Evolutionary conservation across 306 rosid species (phyloP).

Genomic region (Psophocarpus tetragonolobus): DNA sequence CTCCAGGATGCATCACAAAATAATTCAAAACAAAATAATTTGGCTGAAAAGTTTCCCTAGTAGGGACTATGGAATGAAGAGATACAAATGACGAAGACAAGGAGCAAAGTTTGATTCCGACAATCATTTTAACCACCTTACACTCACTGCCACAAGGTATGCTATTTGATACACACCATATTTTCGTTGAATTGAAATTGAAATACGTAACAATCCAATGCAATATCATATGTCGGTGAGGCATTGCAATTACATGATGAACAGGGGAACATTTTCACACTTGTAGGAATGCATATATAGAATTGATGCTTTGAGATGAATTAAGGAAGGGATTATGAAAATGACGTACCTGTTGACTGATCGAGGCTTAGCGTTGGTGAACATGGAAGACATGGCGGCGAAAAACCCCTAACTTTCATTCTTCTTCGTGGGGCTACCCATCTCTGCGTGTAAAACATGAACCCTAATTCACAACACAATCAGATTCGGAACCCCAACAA

Average conservation of each 20-base stretch:
- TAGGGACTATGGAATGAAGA: background rate
- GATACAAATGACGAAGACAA: too few relatives aligned
- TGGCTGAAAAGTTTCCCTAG: background rate
- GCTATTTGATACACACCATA: too few relatives aligned
- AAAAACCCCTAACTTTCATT: slow-evolving; percentile 66
- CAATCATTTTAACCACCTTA: too few relatives aligned
- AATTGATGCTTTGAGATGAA: slow-evolving; percentile 4
- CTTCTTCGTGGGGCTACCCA: slow-evolving; percentile 60
- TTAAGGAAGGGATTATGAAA: slow-evolving; percentile 12
- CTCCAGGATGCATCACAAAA: slow-evolving; percentile 25
- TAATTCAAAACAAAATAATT: background rate
- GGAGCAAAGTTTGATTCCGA: too few relatives aligned
- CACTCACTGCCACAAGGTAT: too few relatives aligned
- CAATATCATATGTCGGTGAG: background rate
- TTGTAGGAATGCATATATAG: background rate
- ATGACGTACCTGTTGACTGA: slow-evolving; percentile 80
- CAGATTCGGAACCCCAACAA: background rate
- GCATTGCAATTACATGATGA: background rate
- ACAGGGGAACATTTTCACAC: background rate
- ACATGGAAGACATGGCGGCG: slow-evolving; percentile 67
- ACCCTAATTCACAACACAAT: slow-evolving; percentile 40
- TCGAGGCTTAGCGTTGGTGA: slow-evolving; percentile 87
- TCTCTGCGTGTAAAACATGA: slow-evolving; percentile 44
- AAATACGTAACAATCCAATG: too few relatives aligned
- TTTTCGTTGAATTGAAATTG: too few relatives aligned